Percentiles rank a stretch among this genome's conserved stretches.
Conservation (phyloP, 495 filamentous ascomycete genomes). For the Astrocystis sublimbata region DNA sequence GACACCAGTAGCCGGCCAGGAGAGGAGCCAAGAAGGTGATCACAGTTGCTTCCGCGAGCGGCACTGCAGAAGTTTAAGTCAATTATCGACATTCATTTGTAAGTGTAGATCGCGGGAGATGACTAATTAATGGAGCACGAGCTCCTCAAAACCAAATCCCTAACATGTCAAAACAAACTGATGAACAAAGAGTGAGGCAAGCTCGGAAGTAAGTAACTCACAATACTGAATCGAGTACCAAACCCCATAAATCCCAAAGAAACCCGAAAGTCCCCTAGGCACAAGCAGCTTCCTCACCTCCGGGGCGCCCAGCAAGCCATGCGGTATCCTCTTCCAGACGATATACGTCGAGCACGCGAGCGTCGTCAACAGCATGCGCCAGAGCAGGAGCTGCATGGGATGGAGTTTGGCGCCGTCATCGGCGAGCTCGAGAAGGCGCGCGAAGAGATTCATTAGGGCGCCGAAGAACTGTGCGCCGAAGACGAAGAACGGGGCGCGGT, state of each 20-base stretch:
- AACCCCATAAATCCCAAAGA: slow-evolving; percentile 73
- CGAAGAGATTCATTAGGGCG: slow-evolving; percentile 83
- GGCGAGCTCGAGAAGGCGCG: slow-evolving; percentile 74
- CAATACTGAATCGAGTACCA: slow-evolving; percentile 73
- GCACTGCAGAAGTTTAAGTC: slow-evolving; percentile 40
- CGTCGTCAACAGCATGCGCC: slow-evolving; percentile 76
- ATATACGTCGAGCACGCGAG: slow-evolving; percentile 71
- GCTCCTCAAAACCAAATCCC: too few species aligned
- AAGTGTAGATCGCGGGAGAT: not conserved
- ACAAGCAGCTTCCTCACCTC: slow-evolving; percentile 68
- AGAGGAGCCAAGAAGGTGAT: slow-evolving; percentile 87
- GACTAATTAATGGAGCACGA: too few species aligned
- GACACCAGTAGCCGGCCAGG: slow-evolving; percentile 81
- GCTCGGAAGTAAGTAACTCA: not conserved
- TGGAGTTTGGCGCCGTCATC: slow-evolving; percentile 59
- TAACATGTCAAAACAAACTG: too few species aligned
- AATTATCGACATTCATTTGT: not conserved
- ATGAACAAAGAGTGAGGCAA: too few species aligned
- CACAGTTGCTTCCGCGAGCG: slow-evolving; percentile 87
- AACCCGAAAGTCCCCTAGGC: slow-evolving; percentile 70
- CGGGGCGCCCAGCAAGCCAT: slow-evolving; percentile 69
- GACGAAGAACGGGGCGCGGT: slow-evolving; percentile 75
- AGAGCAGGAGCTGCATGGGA: slow-evolving; percentile 89
- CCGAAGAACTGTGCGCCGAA: slow-evolving; percentile 80
- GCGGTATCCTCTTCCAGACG: slow-evolving; percentile 64